phyloP scores from a whole-genome alignment of 2,329 filamentous ascomycete species.

The Neofusicoccum cordaticola region DNA sequence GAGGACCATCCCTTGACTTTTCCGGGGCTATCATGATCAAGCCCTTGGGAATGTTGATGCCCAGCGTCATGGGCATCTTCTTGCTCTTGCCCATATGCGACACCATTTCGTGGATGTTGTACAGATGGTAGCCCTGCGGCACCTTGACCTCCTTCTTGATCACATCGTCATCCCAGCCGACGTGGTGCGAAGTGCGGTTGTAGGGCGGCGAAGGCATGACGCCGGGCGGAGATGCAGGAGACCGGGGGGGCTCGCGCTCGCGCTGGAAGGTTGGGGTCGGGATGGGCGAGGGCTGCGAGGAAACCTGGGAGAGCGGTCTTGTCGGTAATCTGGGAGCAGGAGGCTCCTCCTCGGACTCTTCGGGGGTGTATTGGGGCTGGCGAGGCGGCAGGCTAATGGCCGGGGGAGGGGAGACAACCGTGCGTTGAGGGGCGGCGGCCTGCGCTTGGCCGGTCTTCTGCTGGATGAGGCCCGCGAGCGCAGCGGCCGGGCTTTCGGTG shows the following conservation, averaged over 20 bases:
- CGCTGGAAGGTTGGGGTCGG: constrained; percentile 34
- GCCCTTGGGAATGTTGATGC: constrained; percentile 86
- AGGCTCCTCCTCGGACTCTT: constrained; percentile 66
- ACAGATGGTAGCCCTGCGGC: constrained; percentile 73
- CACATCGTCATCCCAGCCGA: constrained; percentile 44
- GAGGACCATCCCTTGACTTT: constrained; percentile 74
- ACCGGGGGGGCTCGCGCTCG: constrained; percentile 19
- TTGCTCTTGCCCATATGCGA: constrained; percentile 96
- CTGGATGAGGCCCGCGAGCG: constrained; percentile 53
- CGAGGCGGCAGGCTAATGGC: constrained; percentile 48
- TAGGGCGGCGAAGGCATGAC: constrained; percentile 55
- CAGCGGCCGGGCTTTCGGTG: constrained; percentile 57
- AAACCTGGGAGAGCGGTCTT: constrained; percentile 57
- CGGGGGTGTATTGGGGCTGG: constrained; percentile 58
- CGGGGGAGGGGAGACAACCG: constrained; percentile 42
- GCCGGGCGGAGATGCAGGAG: constrained; percentile 19
- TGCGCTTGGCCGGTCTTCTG: constrained; percentile 70
- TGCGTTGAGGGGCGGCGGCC: constrained; percentile 18
- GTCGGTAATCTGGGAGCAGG: constrained; percentile 60
- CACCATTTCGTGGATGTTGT: constrained; percentile 96
- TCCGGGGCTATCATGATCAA: constrained; percentile 89
- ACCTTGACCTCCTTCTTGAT: constrained; percentile 34
- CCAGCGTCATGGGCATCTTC: constrained; percentile 96
- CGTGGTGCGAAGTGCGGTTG: constrained; percentile 33
- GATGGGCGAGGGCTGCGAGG: constrained; percentile 48